Percentiles rank a stretch among this genome's conserved stretches.
phyloP scores from a whole-genome alignment of 2,329 filamentous ascomycete species.

The Fusarium sp. region DNA sequence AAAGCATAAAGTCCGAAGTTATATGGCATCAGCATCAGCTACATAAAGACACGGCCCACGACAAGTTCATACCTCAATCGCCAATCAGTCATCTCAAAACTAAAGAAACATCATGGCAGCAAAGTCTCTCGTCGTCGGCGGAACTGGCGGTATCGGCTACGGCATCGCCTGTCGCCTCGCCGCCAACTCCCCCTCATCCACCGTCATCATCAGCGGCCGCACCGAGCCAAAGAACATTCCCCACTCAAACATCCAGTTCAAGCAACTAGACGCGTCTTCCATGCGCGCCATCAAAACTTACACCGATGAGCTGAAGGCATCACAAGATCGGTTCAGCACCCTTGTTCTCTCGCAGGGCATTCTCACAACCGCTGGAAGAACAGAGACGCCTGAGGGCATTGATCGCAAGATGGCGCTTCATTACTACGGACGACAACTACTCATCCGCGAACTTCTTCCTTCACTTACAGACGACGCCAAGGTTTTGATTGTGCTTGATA shows the following conservation, averaged over 20 bases:
- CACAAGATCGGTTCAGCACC: conserved; percentile 45
- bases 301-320: conserved; percentile 40
- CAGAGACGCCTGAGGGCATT: conserved; percentile 55
- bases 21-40: background rate
- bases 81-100: background rate
- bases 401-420: conserved; percentile 57
- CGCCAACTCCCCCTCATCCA: conserved; percentile 34
- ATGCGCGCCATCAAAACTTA: conserved; percentile 49
- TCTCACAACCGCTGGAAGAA: conserved; percentile 47
- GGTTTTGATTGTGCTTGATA: conserved; percentile 52
- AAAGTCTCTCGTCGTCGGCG: conserved; percentile 48
- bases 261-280: conserved; percentile 45
- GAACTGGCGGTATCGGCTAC: conserved; percentile 49
- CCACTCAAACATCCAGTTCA: conserved; percentile 47
- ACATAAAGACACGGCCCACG: background rate
- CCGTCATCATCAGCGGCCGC: conserved; percentile 48
- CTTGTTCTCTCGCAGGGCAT: conserved; percentile 53
- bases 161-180: conserved; percentile 50
- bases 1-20: background rate
- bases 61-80: background rate
- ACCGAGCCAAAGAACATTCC: conserved; percentile 44
- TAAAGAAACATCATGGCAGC: conserved; percentile 17
- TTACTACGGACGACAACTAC: conserved; percentile 56
- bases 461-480: conserved; percentile 48
- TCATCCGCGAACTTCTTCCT: conserved; percentile 53